Conservation (phyloP, 257 asterid genomes). For the Solanum infundibuliforme region DNA sequence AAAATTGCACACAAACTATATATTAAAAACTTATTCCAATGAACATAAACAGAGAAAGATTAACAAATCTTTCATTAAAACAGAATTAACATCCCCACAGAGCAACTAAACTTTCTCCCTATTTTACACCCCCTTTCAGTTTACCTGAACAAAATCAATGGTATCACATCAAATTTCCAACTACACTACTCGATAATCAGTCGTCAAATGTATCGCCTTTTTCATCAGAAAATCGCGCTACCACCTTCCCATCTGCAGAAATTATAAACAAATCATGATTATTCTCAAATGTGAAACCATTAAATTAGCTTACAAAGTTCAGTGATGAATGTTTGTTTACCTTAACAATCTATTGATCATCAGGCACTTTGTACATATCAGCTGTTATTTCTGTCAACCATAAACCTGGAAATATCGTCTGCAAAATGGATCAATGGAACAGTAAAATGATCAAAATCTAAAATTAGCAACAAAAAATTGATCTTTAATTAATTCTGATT, state of each 20-base stretch:
- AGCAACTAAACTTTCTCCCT: constrained; percentile 2
- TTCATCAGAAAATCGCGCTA: neutral
- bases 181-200: constrained; percentile 15
- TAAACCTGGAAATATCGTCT: constrained; percentile 14
- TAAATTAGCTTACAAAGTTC: neutral
- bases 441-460: neutral
- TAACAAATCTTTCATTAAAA: constrained; percentile 6
- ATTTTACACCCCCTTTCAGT: neutral
- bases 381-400: constrained; percentile 14
- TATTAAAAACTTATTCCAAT: constrained; percentile 1
- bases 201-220: constrained; percentile 2
- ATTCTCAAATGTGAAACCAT: neutral
- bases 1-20: neutral
- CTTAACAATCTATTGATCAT: constrained; percentile 5
- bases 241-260: constrained; percentile 6
- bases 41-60: constrained; percentile 14
- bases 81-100: constrained; percentile 5
- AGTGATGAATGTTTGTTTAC: neutral
- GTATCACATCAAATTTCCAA: neutral
- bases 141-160: neutral
- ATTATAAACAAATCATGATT: neutral
- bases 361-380: constrained; percentile 14
- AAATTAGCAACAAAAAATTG: neutral
- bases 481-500: neutral
- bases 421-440: neutral